A percentile compares a stretch with the other conserved stretches of the same genome.
These are phyloP conservation scores for Vitis riparia DNA, from an alignment of 164 flowering plant genomes.

Conservation along the genomic window DNA sequence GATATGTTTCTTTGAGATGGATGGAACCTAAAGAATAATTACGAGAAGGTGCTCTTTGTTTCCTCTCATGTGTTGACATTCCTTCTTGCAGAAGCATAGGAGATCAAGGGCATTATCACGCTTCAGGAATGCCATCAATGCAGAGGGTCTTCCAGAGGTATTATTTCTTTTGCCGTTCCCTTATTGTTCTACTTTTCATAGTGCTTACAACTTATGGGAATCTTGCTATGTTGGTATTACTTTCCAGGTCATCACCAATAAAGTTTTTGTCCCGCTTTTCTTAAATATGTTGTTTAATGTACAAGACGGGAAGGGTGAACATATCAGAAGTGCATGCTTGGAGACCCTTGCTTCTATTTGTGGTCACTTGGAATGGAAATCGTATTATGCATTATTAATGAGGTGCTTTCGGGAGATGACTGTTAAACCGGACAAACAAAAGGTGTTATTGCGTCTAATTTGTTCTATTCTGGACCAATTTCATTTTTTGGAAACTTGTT, in stretches of 20 bases:
- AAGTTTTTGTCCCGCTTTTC: constrained; percentile 79
- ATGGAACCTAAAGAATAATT: not conserved
- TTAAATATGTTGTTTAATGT: constrained; percentile 73
- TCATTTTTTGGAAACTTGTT: constrained; percentile 44
- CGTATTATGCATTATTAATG: constrained; percentile 52
- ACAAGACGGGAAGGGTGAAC: constrained; percentile 71
- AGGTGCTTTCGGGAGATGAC: constrained; percentile 77
- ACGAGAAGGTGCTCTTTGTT: not conserved
- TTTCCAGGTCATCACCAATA: constrained; percentile 50
- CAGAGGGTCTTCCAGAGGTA: constrained; percentile 59
- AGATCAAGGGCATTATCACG: constrained; percentile 81
- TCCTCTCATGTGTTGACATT: not conserved
- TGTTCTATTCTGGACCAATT: constrained; percentile 76
- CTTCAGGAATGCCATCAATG: constrained; percentile 45
- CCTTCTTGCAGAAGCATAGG: constrained; percentile 63
- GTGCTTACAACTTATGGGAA: constrained; percentile 6
- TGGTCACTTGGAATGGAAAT: constrained; percentile 74
- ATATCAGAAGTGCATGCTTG: constrained; percentile 71
- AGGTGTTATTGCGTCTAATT: constrained; percentile 60
- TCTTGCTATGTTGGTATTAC: not conserved
- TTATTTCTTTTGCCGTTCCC: not conserved
- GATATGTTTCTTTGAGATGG: too few relatives aligned
- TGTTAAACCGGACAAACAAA: constrained; percentile 58
- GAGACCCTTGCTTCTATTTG: constrained; percentile 80
- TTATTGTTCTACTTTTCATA: not conserved